These are phyloP conservation scores for Ampelomyces quisqualis DNA, from an alignment of 2,329 filamentous ascomycete species.

Conservation along the genomic window DNA sequence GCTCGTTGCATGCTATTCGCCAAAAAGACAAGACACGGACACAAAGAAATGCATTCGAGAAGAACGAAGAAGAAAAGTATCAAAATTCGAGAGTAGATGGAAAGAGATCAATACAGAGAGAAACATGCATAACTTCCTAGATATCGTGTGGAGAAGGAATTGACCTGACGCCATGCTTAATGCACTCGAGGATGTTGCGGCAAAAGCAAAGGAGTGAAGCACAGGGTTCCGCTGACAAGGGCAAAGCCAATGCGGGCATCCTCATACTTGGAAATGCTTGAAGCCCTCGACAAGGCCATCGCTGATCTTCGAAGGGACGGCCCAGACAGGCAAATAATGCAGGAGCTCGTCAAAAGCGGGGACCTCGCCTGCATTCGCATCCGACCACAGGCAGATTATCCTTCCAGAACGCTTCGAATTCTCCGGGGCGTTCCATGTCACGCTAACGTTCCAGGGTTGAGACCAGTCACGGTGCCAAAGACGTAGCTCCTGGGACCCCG, in stretches of 20 bases:
- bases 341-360: slow-evolving; percentile 80
- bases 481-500: slow-evolving; percentile 67
- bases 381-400: slow-evolving; percentile 82
- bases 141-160: slow-evolving; percentile 27
- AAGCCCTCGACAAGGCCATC: slow-evolving; percentile 81
- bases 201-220: slow-evolving; percentile 29
- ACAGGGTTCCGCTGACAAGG: slow-evolving; percentile 30
- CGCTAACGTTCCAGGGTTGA: slow-evolving; percentile 72
- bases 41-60: slow-evolving; percentile 7
- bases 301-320: slow-evolving; percentile 69
- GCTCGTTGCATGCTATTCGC: too few species aligned
- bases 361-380: slow-evolving; percentile 74
- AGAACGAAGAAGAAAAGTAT: too few species aligned
- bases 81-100: slow-evolving; percentile 2
- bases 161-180: slow-evolving; percentile 34
- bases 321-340: slow-evolving; percentile 78
- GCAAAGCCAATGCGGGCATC: slow-evolving; percentile 17
- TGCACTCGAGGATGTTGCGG: slow-evolving; percentile 37
- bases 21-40: slow-evolving; percentile 9
- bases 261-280: slow-evolving; percentile 59
- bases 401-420: slow-evolving; percentile 53
- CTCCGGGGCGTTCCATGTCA: slow-evolving; percentile 59
- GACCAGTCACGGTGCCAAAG: slow-evolving; percentile 84
- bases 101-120: slow-evolving; percentile 8
- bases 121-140: slow-evolving; percentile 24